A percentile compares a stretch with the other conserved stretches of the same genome.
Conservation (phyloP, 2,329 filamentous ascomycete species). For the Penicillium sp. region DNA sequence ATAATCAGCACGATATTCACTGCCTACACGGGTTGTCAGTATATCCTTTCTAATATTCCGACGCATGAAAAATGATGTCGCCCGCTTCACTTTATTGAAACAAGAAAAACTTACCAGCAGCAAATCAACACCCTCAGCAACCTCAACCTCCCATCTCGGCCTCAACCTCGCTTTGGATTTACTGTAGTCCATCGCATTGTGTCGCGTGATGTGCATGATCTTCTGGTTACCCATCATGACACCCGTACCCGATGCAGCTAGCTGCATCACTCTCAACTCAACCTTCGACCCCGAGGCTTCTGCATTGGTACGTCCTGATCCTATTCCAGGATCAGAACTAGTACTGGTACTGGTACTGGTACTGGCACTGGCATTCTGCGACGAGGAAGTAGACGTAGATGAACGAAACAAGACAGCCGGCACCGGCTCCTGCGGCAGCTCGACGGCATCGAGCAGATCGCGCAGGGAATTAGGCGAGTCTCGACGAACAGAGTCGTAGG, state of each 20-base stretch:
- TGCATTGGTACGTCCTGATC: neutral
- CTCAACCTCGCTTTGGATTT: conserved; percentile 7
- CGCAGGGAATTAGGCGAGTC: conserved; percentile 11
- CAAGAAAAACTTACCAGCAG: conserved; percentile 14
- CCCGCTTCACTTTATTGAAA: neutral
- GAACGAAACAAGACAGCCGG: conserved; percentile 10
- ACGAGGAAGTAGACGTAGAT: neutral
- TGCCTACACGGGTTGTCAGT: conserved; percentile 6
- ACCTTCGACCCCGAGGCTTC: neutral
- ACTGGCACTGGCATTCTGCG: neutral
- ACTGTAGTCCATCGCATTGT: conserved; percentile 11
- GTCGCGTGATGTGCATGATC: conserved; percentile 15
- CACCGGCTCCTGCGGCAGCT: conserved; percentile 17
- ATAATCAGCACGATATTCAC: conserved; percentile 19
- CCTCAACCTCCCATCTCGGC: conserved; percentile 17
- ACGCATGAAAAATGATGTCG: no score
- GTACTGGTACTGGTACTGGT: neutral
- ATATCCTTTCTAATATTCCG: neutral
- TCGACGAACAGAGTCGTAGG: conserved; percentile 16
- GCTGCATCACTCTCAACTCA: conserved; percentile 14
- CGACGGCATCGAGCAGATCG: conserved; percentile 19
- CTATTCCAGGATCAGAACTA: neutral
- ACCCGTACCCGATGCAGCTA: conserved; percentile 4
- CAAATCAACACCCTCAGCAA: conserved; percentile 20
- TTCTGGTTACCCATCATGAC: conserved; percentile 17